Percentiles rank a stretch among this genome's conserved stretches.
These are phyloP conservation scores for Iberis pinnata DNA, from an alignment of 345 rosid genomes.

Conservation along the genomic window DNA sequence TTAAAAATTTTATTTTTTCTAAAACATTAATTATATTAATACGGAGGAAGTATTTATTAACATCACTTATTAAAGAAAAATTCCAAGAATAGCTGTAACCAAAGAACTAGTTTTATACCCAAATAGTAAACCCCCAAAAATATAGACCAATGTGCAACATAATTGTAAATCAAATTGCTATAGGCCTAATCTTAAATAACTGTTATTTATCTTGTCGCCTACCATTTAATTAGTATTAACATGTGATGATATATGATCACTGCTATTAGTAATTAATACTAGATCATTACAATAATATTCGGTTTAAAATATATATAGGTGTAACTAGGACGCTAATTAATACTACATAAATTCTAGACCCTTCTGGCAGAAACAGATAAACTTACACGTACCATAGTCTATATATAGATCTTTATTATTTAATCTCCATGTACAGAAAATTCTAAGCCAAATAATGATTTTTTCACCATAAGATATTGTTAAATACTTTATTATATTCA, in stretches of 20 bases:
- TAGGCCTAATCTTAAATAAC: slow-evolving; percentile 17
- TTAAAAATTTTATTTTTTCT: too few species aligned
- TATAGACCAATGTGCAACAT: too few species aligned
- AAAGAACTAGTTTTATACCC: not conserved
- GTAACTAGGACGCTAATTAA: slow-evolving; percentile 1
- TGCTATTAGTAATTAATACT: not conserved
- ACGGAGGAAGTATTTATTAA: slow-evolving; percentile 16
- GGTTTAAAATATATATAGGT: slow-evolving; percentile 2
- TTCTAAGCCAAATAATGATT: too few species aligned
- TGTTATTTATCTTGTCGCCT: slow-evolving; percentile 20
- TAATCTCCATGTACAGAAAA: not conserved
- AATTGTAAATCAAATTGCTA: slow-evolving; percentile 3
- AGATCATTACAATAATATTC: slow-evolving; percentile 10
- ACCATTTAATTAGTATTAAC: not conserved
- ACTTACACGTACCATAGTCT: slow-evolving; percentile 14
- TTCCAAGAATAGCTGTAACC: slow-evolving; percentile 4
- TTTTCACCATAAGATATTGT: too few species aligned
- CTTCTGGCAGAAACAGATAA: slow-evolving; percentile 15
- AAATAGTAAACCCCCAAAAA: not conserved
- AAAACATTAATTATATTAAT: too few species aligned
- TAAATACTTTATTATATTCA: too few species aligned
- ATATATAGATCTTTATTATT: not conserved
- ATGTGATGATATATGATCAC: slow-evolving; percentile 2
- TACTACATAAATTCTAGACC: slow-evolving; percentile 3
- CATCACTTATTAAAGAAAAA: not conserved